These are phyloP conservation scores for Alliaria petiolata DNA, from an alignment of 345 rosid genomes.

Conservation along the genomic window DNA sequence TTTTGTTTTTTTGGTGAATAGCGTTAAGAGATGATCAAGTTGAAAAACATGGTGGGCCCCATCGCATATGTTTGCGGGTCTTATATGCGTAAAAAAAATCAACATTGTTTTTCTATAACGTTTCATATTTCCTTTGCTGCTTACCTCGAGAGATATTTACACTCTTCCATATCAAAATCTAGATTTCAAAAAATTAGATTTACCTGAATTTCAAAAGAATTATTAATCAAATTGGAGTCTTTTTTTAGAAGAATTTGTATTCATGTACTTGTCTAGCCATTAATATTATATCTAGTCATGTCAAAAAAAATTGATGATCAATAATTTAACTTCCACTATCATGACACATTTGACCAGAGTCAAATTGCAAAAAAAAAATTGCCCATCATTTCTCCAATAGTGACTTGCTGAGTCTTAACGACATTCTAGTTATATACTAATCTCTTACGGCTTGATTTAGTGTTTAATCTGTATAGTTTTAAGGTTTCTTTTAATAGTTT, in stretches of 20 bases:
- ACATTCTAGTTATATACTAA: not conserved
- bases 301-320: constrained; percentile 11
- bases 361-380: not conserved
- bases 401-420: not conserved
- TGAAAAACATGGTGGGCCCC: constrained; percentile 27
- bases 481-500: too few species aligned
- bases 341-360: constrained; percentile 24
- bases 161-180: not conserved
- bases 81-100: not conserved
- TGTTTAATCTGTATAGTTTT: too few species aligned
- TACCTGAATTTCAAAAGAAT: not conserved
- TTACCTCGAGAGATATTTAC: not conserved
- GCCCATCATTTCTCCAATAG: constrained; percentile 7
- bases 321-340: constrained; percentile 13
- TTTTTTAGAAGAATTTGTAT: not conserved
- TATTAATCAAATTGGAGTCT: not conserved
- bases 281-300: constrained; percentile 12
- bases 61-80: constrained; percentile 29
- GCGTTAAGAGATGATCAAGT: constrained; percentile 22
- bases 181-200: not conserved
- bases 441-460: not conserved
- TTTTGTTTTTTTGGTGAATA: constrained; percentile 15
- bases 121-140: not conserved
- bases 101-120: not conserved
- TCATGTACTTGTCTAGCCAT: not conserved